phyloP scores from a whole-genome alignment of 495 filamentous ascomycete genomes.

The Penicillium paxilli region DNA sequence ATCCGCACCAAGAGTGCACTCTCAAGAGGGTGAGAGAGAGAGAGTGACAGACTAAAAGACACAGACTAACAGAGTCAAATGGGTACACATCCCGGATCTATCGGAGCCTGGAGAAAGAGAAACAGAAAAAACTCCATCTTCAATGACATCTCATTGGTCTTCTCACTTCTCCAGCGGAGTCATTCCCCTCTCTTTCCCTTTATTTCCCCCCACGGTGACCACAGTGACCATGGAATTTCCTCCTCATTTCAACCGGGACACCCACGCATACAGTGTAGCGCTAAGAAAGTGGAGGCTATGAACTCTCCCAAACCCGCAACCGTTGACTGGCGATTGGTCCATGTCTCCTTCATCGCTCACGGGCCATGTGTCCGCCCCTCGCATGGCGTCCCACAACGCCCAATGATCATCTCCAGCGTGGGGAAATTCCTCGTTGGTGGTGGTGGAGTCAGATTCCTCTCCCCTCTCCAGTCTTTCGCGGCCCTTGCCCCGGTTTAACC shows the following conservation, averaged over 20 bases:
- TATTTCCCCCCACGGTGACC: constrained; percentile 11
- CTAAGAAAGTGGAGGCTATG: neutral
- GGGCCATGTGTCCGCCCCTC: constrained; percentile 29
- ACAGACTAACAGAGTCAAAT: neutral
- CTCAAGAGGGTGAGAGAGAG: too few relatives aligned
- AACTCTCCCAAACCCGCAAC: constrained; percentile 3
- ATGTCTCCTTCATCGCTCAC: constrained; percentile 16
- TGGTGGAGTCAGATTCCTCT: constrained; percentile 7
- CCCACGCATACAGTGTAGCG: neutral
- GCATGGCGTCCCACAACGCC: constrained; percentile 21
- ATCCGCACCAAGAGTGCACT: neutral
- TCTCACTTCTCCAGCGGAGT: too few relatives aligned
- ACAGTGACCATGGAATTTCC: constrained; percentile 8
- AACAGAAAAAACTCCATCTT: too few relatives aligned
- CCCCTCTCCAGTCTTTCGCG: neutral
- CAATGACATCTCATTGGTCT: too few relatives aligned
- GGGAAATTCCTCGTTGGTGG: constrained; percentile 14
- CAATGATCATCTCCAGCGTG: constrained; percentile 17
- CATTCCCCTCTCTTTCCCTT: neutral
- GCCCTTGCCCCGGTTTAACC: neutral
- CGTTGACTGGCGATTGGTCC: neutral
- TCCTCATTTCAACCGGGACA: constrained; percentile 3
- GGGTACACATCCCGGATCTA: constrained; percentile 9
- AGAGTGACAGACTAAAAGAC: too few relatives aligned
- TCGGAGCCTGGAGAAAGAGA: constrained; percentile 9